Conservation (phyloP, 306 rosid genomes). For the Cucurbita ficifolia region DNA sequence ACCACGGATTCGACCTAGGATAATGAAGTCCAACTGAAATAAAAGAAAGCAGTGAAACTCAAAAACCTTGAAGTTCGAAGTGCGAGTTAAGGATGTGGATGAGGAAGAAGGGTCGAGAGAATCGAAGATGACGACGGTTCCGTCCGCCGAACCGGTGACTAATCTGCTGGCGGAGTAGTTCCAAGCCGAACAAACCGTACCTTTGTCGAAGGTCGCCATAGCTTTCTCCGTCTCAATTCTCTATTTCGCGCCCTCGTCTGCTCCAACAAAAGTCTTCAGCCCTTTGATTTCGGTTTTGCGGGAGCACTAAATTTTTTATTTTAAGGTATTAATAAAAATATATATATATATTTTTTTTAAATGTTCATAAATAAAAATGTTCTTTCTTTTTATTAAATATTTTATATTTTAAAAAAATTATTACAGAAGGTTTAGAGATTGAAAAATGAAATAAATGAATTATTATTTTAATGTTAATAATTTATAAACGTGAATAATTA, state of each 20-base stretch:
- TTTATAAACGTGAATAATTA: too few relatives aligned
- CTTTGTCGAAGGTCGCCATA: conserved; percentile 42
- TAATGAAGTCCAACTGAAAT: not conserved
- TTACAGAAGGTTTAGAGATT: too few relatives aligned
- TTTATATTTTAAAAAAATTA: too few relatives aligned
- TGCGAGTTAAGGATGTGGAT: conserved; percentile 31
- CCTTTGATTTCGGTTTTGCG: not conserved
- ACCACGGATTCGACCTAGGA: not conserved
- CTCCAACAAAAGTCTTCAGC: not conserved
- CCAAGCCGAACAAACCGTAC: conserved; percentile 68
- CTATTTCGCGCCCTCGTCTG: not conserved
- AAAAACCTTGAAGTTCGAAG: conserved; percentile 37
- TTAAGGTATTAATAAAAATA: too few relatives aligned
- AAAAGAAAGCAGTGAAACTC: not conserved
- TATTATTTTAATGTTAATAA: too few relatives aligned
- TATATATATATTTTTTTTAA: too few relatives aligned
- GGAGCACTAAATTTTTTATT: not conserved
- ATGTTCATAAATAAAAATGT: too few relatives aligned
- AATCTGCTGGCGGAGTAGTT: conserved; percentile 45
- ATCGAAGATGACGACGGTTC: conserved; percentile 60
- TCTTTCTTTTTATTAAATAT: too few relatives aligned
- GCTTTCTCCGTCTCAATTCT: conserved; percentile 42
- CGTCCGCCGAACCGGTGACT: conserved; percentile 57
- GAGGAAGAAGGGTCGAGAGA: conserved; percentile 40
- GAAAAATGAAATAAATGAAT: too few relatives aligned